phyloP scores from a whole-genome alignment of 192 early-diverging fungal genomes.

The Phycomyces blakesleeanus region DNA sequence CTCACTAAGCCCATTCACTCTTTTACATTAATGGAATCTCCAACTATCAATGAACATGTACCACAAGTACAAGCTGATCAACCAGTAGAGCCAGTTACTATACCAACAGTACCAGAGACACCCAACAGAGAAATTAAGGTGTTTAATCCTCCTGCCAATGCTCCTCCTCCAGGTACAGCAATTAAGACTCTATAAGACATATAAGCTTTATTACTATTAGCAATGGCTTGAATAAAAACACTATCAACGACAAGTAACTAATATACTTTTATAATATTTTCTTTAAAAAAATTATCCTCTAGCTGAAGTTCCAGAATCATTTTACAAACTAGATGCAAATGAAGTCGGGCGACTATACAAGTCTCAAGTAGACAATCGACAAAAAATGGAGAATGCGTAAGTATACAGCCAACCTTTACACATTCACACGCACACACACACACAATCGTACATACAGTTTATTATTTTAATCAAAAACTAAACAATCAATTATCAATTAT shows the following conservation, averaged over 20 bases:
- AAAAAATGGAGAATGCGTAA: conserved; percentile 56
- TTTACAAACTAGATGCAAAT: conserved; percentile 68
- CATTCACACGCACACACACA: too few species aligned
- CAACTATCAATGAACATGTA: too few species aligned
- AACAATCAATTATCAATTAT: too few species aligned
- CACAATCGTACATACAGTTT: too few species aligned
- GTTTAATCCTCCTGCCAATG: conserved; percentile 19
- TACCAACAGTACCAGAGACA: background rate
- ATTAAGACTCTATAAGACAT: background rate
- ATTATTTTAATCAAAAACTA: too few species aligned
- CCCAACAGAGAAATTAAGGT: conserved; percentile 21
- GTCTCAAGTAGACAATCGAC: conserved; percentile 48
- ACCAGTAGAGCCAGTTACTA: too few species aligned
- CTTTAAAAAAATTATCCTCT: too few species aligned
- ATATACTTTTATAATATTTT: too few species aligned
- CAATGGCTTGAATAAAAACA: background rate
- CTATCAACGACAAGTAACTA: background rate
- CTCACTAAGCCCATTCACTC: too few species aligned
- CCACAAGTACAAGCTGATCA: too few species aligned
- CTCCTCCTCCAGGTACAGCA: conserved; percentile 14
- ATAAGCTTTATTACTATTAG: too few species aligned
- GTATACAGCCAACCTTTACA: background rate
- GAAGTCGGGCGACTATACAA: conserved; percentile 70
- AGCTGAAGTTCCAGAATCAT: conserved; percentile 85
- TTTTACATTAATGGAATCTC: too few species aligned